These are phyloP conservation scores for Penicillium egyptiacum DNA, from an alignment of 495 filamentous ascomycete genomes.

Conservation along the genomic window DNA sequence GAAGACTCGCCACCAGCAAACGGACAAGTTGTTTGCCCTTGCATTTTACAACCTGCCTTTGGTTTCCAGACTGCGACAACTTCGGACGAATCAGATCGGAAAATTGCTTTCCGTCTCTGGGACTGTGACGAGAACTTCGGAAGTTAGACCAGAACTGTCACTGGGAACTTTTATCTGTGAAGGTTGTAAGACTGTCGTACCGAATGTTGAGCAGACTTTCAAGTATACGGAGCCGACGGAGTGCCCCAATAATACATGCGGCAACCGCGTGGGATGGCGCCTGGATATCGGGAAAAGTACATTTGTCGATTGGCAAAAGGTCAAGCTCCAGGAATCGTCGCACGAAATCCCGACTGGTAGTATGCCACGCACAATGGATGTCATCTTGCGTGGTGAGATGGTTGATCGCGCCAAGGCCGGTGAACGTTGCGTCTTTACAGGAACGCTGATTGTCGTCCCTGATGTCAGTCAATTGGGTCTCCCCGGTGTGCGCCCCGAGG, in stretches of 20 bases:
- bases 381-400: constrained; percentile 97
- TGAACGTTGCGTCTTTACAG: constrained; percentile 97
- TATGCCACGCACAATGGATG: constrained; percentile 97
- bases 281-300: constrained; percentile 95
- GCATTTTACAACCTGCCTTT: constrained; percentile 97
- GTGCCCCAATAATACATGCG: constrained; percentile 89
- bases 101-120: constrained; percentile 92
- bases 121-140: constrained; percentile 93
- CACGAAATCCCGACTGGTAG: constrained; percentile 97
- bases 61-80: constrained; percentile 84
- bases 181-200: constrained; percentile 72
- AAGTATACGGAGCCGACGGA: constrained; percentile 94
- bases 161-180: constrained; percentile 93
- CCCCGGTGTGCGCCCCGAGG: constrained; percentile 79
- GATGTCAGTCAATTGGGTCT: constrained; percentile 95
- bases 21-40: constrained; percentile 91
- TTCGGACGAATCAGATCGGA: constrained; percentile 89
- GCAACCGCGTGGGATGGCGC: constrained; percentile 86
- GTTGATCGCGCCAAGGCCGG: constrained; percentile 96
- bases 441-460: constrained; percentile 92
- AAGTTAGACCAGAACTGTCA: constrained; percentile 91
- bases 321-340: constrained; percentile 95
- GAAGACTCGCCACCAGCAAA: constrained; percentile 89
- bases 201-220: constrained; percentile 96
- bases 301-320: constrained; percentile 99